Evolutionary conservation across 1,284 basidiomycete species (phyloP), one percentile per base, ranked within the genome.

Genomic region (Ustilago vetiveriae): DNA sequence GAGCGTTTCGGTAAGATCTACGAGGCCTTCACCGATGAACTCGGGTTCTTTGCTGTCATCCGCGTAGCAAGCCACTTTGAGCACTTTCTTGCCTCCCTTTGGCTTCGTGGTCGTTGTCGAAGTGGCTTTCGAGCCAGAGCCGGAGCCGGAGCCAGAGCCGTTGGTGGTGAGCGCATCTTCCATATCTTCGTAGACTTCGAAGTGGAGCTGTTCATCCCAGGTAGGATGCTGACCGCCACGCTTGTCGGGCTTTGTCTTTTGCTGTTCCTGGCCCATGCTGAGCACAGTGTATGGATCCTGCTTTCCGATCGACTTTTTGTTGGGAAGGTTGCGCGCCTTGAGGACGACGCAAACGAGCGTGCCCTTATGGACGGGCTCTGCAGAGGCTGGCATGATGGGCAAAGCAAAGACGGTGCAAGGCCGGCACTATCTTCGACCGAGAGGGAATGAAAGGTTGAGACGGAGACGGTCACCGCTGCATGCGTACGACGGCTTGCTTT

Each of bases 151-250:
- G 23, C 47, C 32, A 5, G 64, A 38, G 22, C 22, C 41, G n/a
- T 40, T 54, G 40, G 47, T 45, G 84, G 38, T 38, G 16, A 88
- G 82, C 8, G 88, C 85, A 74, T 90, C 89, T 49, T 90, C 88
- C 19, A 87, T 84, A 70, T 93, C 92, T 78, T 95, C 92, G 72
- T 86, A 88, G 59, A 99, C 86, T 27, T 90, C 90, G 83, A 98
- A 98, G 40, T 96, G 90, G 72, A 98, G 86, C 84, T 99, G 95
- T 79, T 96, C 93, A 82, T 99, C 96, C 95, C 96, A 99, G 82
- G 92, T 91, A 8, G 95, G 96, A 82, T 96, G 93, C 82, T 98
- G 95, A 4, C 96, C 96, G 48, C 96, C 95, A 33, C 93, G 90
- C 82, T 92, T 94, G 83, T 98, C 91, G 8, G 93, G 64, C 29